Evolutionary conservation across 2,329 filamentous ascomycete species (phyloP).

Genomic region (Stromatinia cepivora): DNA sequence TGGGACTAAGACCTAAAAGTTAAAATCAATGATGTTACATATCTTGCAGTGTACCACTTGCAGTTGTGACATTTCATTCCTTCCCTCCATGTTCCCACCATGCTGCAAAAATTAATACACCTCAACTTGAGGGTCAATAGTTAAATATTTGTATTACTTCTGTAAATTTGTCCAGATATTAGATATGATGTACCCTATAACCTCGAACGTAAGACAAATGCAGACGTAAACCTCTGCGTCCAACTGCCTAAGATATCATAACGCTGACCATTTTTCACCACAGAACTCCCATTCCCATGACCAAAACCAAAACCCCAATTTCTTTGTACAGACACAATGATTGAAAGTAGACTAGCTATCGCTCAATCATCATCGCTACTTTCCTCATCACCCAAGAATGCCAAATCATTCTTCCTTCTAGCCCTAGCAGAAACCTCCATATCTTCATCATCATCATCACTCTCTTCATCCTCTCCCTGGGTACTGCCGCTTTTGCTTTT

Average conservation of each 20-base stretch:
- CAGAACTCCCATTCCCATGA: conserved; percentile 13
- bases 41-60: neutral
- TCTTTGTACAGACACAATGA: neutral
- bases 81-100: neutral
- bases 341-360: neutral
- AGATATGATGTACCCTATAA: conserved; percentile 9
- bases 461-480: conserved; percentile 26
- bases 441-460: conserved; percentile 37
- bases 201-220: neutral
- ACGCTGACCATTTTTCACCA: neutral
- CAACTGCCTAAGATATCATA: neutral
- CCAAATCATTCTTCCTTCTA: conserved; percentile 48
- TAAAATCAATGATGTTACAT: neutral
- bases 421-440: conserved; percentile 14
- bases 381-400: conserved; percentile 69
- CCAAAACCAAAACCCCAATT: neutral
- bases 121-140: neutral
- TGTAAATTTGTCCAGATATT: neutral
- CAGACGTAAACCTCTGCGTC: neutral
- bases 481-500: conserved; percentile 22
- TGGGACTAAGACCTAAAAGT: neutral
- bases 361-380: conserved; percentile 46
- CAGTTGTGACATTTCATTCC: no score
- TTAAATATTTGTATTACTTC: neutral
- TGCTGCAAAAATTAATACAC: neutral